phyloP scores from a whole-genome alignment of 2,329 filamentous ascomycete genomes.

The Colletotrichum theobromicola region DNA sequence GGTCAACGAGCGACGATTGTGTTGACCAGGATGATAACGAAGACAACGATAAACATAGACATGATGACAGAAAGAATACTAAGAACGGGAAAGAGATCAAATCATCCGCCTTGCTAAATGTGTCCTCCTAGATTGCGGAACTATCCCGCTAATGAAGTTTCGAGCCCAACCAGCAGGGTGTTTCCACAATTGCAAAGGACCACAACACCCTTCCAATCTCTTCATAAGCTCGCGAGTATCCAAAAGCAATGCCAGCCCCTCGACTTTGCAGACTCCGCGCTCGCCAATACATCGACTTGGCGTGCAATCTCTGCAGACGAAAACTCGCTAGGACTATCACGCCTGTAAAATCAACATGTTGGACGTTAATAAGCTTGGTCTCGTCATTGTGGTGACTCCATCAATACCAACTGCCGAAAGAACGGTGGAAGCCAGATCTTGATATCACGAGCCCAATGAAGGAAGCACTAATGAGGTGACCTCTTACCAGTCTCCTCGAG shows the following conservation, averaged over 20 bases:
- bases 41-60: too few species aligned
- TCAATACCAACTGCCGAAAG: background rate
- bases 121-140: too few species aligned
- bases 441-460: too few species aligned
- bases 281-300: background rate
- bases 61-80: too few species aligned
- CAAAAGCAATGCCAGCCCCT: accelerated
- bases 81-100: too few species aligned
- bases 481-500: background rate
- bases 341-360: background rate
- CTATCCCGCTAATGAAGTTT: too few species aligned
- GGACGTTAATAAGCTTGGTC: background rate
- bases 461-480: background rate
- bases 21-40: too few species aligned
- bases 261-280: accelerated
- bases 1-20: background rate
- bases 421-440: too few species aligned
- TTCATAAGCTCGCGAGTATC: background rate
- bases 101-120: too few species aligned
- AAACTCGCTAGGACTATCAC: background rate
- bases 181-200: too few species aligned
- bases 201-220: background rate
- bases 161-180: too few species aligned
- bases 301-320: background rate
- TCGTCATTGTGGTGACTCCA: background rate